Conservation (phyloP, 305 asterid species). For the Withania somnifera region DNA sequence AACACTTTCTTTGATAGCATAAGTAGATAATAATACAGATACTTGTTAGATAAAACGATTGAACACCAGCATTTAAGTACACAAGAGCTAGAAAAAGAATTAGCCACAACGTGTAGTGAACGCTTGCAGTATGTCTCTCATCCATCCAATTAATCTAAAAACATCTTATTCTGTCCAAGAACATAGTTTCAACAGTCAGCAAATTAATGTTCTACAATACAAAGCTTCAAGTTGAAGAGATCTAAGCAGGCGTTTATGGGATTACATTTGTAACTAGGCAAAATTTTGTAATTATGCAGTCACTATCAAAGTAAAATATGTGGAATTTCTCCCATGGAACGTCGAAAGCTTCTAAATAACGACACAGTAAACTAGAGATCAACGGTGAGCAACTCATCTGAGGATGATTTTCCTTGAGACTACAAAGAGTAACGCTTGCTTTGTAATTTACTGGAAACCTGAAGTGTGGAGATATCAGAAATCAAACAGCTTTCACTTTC, state of each 20-base stretch:
- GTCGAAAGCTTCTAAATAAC: neutral
- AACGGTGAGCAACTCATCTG: neutral
- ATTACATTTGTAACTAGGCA: neutral
- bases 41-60: too few relatives aligned
- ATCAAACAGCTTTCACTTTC: slow-evolving; percentile 61
- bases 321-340: neutral
- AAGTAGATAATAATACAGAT: too few relatives aligned
- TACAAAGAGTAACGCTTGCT: slow-evolving; percentile 6
- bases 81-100: too few relatives aligned
- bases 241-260: neutral
- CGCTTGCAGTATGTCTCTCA: too few relatives aligned
- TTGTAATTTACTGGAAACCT: neutral
- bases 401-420: slow-evolving; percentile 9
- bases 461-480: neutral
- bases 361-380: neutral
- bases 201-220: neutral
- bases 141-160: neutral
- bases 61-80: too few relatives aligned
- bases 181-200: neutral
- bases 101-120: too few relatives aligned
- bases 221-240: neutral
- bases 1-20: too few relatives aligned
- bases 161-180: neutral
- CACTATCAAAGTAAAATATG: neutral
- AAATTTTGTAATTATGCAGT: neutral